Evolutionary conservation across 129 eudicot species (phyloP).

Genomic region (Pulicaria dysenterica): DNA sequence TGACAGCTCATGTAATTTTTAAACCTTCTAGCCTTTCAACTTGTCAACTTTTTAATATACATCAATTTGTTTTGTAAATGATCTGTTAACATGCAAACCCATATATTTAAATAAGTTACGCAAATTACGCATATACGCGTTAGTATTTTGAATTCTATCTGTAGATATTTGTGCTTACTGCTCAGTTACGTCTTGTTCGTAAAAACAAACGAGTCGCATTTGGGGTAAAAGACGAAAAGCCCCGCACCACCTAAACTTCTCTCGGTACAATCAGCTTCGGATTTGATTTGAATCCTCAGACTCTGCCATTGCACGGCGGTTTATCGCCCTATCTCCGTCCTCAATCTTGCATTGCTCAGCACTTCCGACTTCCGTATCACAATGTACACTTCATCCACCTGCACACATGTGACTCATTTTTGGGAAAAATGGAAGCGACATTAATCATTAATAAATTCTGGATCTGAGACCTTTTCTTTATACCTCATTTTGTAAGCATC

Average conservation of each 20-base stretch:
- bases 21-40: too few relatives aligned
- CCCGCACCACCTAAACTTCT: slow-evolving; percentile 11
- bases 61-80: too few relatives aligned
- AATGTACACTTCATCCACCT: slow-evolving; percentile 25
- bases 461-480: slow-evolving; percentile 17
- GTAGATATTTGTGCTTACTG: too few relatives aligned
- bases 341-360: slow-evolving; percentile 8
- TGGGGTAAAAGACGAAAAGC: slow-evolving; percentile 27
- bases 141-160: too few relatives aligned
- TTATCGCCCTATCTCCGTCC: slow-evolving; percentile 22
- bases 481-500: background rate
- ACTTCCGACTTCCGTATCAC: slow-evolving; percentile 11
- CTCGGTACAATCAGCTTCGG: slow-evolving; percentile 16
- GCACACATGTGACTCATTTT: slow-evolving; percentile 1
- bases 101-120: too few relatives aligned
- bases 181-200: background rate
- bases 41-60: too few relatives aligned
- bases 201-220: slow-evolving; percentile 5
- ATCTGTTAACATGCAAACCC: too few relatives aligned
- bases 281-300: slow-evolving; percentile 20
- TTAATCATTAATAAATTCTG: slow-evolving; percentile 25
- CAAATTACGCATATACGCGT: too few relatives aligned
- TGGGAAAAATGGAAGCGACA: slow-evolving; percentile 7
- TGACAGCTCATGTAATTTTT: too few relatives aligned
- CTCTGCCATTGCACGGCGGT: slow-evolving; percentile 32